phyloP scores from a whole-genome alignment of 345 rosid genomes.

The Salix exigua region DNA sequence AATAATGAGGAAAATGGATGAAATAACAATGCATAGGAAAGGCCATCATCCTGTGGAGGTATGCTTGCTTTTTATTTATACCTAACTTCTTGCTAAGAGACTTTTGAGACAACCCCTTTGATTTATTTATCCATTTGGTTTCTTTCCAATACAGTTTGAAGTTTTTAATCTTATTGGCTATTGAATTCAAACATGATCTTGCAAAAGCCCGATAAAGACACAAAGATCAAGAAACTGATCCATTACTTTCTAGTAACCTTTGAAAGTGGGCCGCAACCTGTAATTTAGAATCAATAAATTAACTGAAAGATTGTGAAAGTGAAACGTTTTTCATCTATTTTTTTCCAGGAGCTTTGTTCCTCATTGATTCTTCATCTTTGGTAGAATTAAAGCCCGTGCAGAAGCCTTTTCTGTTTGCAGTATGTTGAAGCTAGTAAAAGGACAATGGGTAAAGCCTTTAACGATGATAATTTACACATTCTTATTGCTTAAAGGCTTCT shows the following conservation, averaged over 20 bases:
- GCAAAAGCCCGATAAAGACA: background rate
- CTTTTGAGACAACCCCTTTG: background rate
- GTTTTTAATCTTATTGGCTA: background rate
- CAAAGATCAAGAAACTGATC: background rate
- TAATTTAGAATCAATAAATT: background rate
- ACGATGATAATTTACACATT: slow-evolving; percentile 75
- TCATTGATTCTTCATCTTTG: slow-evolving; percentile 66
- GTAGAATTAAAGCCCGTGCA: slow-evolving; percentile 55
- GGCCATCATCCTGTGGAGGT: slow-evolving; percentile 88
- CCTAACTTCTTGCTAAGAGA: no score
- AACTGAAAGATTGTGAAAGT: background rate
- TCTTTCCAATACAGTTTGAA: background rate
- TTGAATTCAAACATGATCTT: background rate
- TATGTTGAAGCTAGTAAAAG: slow-evolving; percentile 72
- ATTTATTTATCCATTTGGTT: background rate
- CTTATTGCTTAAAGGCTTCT: slow-evolving; percentile 66
- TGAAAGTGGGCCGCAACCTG: background rate
- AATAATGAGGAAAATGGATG: slow-evolving; percentile 85
- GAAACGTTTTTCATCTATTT: slow-evolving; percentile 8
- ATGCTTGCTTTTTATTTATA: slow-evolving; percentile 13
- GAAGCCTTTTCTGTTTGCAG: slow-evolving; percentile 79
- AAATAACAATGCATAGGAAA: slow-evolving; percentile 63
- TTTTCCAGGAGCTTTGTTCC: slow-evolving; percentile 67
- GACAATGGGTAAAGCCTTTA: slow-evolving; percentile 73
- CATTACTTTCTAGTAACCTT: background rate